A percentile compares a stretch with the other conserved stretches of the same genome.
Conservation (phyloP, 106 monocot species). For the Narthecium ossifragum region DNA sequence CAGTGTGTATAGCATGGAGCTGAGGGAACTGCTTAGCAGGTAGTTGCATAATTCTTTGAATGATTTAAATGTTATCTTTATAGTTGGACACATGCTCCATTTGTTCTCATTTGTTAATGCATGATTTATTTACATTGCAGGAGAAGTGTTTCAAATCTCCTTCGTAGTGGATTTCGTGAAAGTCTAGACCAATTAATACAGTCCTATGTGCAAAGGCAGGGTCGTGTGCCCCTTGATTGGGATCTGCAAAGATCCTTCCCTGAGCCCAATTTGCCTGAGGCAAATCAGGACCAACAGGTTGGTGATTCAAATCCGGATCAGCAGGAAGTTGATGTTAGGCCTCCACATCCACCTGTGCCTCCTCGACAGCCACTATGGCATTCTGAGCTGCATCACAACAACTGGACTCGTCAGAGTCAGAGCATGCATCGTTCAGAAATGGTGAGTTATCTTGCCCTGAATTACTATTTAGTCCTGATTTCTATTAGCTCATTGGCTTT, state of each 20-base stretch:
- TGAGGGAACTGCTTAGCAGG: conserved; percentile 97
- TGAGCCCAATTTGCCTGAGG: conserved; percentile 35
- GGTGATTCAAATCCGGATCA: conserved; percentile 30
- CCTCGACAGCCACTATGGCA: conserved; percentile 85
- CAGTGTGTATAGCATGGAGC: conserved; percentile 83
- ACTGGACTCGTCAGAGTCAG: conserved; percentile 61
- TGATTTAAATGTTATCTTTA: background rate
- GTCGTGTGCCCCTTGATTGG: conserved; percentile 57
- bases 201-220: conserved; percentile 79
- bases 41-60: conserved; percentile 10
- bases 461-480: no score
- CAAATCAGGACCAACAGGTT: conserved; percentile 31
- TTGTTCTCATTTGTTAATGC: background rate
- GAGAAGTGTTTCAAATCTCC: conserved; percentile 98
- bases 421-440: conserved; percentile 71
- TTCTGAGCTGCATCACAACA: conserved; percentile 51
- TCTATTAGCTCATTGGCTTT: no score
- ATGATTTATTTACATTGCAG: conserved; percentile 28
- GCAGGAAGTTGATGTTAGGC: conserved; percentile 32
- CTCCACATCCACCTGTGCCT: conserved; percentile 55
- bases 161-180: conserved; percentile 86
- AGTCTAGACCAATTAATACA: conserved; percentile 84
- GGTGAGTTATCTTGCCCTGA: conserved; percentile 33
- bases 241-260: conserved; percentile 42
- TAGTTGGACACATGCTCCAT: no score